Conservation (phyloP, 768 basidiomycete species). For the Jaapia argillacea region DNA sequence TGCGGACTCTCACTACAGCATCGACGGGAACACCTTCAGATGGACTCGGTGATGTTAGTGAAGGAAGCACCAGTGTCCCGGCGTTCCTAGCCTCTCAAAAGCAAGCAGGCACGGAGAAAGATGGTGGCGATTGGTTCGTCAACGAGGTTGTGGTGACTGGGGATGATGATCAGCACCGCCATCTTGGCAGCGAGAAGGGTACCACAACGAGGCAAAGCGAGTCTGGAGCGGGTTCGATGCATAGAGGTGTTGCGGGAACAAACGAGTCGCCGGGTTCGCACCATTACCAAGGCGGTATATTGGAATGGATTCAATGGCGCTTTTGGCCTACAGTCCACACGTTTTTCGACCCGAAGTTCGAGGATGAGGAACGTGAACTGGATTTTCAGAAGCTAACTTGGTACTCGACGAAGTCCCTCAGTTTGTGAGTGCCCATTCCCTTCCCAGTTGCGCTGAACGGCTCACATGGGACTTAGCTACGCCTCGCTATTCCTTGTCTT, state of each 20-base stretch:
- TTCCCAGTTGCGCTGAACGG: too few species aligned
- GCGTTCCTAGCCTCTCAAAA: constrained; percentile 4
- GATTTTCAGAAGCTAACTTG: constrained; percentile 15
- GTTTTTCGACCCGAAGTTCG: constrained; percentile 13
- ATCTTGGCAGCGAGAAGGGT: too few species aligned
- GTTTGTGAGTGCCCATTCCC: too few species aligned
- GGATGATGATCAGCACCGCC: too few species aligned
- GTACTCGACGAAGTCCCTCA: constrained; percentile 13
- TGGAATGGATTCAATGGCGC: too few species aligned
- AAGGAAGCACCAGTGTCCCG: background rate
- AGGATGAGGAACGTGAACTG: constrained; percentile 11
- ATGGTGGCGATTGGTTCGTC: constrained; percentile 10
- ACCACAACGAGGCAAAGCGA: too few species aligned
- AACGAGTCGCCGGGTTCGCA: too few species aligned
- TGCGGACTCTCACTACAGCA: background rate
- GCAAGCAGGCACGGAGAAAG: constrained; percentile 3
- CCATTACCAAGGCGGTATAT: too few species aligned
- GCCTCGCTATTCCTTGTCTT: constrained; percentile 15
- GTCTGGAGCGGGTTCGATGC: too few species aligned
- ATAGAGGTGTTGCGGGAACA: too few species aligned
- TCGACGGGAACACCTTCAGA: background rate
- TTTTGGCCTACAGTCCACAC: too few species aligned
- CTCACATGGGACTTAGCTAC: too few species aligned
- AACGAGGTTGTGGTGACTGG: constrained; percentile 17
- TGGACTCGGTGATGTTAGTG: background rate